Conservation (phyloP, 2,329 filamentous ascomycete genomes). For the Sporothrix pseudoabietina region DNA sequence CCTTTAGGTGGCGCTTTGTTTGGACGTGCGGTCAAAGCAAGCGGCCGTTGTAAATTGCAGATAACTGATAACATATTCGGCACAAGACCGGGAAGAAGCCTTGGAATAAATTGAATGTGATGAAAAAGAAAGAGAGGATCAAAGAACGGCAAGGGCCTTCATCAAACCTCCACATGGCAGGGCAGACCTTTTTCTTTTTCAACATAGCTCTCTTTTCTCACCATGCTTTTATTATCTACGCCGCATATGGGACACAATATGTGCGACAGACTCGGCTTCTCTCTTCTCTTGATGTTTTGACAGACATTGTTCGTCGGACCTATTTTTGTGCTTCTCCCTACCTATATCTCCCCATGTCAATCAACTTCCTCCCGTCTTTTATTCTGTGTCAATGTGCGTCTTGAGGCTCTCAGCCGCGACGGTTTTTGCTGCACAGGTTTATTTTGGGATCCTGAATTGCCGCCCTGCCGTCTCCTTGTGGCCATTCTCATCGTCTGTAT, state of each 20-base stretch:
- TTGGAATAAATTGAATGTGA: background rate
- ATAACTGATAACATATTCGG: background rate
- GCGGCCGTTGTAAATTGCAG: conserved; percentile 6
- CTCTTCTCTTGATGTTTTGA: background rate
- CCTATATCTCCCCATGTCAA: background rate
- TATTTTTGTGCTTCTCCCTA: background rate
- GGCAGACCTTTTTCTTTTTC: background rate
- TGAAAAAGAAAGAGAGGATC: background rate
- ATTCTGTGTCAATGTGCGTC: background rate
- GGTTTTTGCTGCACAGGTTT: background rate
- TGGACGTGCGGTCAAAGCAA: conserved; percentile 1
- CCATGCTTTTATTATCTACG: background rate
- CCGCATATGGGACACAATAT: background rate
- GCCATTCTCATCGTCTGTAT: background rate
- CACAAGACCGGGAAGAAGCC: background rate
- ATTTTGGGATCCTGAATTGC: conserved; percentile 10
- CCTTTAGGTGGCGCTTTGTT: background rate
- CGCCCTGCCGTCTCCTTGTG: conserved; percentile 7
- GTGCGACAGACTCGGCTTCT: background rate
- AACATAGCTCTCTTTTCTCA: background rate
- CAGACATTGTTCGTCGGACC: background rate
- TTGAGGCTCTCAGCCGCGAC: background rate
- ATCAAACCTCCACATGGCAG: background rate
- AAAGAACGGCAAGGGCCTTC: background rate
- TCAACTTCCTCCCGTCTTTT: background rate